Evolutionary conservation across 345 rosid species (phyloP), one percentile per base, ranked within the genome.

Genomic region (Atalantia buxifolia): DNA sequence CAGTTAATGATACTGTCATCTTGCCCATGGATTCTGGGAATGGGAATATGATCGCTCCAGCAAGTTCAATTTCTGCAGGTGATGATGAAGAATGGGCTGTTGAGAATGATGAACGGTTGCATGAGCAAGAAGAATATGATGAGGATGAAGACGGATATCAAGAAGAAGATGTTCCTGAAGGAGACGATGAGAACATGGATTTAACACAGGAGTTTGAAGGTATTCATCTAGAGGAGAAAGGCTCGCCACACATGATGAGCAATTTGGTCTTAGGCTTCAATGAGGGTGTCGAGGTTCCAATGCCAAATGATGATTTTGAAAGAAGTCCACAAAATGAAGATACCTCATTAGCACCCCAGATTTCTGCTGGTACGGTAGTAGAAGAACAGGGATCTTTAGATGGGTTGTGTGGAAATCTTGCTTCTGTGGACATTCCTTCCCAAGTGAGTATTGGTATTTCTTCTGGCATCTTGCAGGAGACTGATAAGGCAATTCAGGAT

Each of bases 91-190:
- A 96, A 77, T 97, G 99, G 99, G 74, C 89, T 72, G 62, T 84
- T 86, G 93, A 90, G 74, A 86, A 86, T 78, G 87, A 86, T 69
- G 92, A 87, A 61, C 87, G 75, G 50, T 69, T 93, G 82, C 98
- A 86, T 86, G 97, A 92, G 84, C 99, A 90, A 85, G 97, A 92
- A 88, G 98, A 90, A 87, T 97, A 94, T 76, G 96, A 94, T 61
- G 98, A 94, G 84, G 97, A 92, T 85, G 98, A 89, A 80, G 94
- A 94, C 78, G 98, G 90, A 57, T 94, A 89, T 77, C 89, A 84
- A 76, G 98, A 95, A 84, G 98, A 91, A 77, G 95, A 92, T 78
- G 98, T 82, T 81, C 73, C 87, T 24, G 96, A 90, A 75, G 93
- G 85, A 82, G 94, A 88, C 79, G 95, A 86, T 77, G 90, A 84